A percentile compares a stretch with the other conserved stretches of the same genome.
phyloP scores from a whole-genome alignment of 1,139 yeast genomes.

The Blastobotrys persicus region DNA sequence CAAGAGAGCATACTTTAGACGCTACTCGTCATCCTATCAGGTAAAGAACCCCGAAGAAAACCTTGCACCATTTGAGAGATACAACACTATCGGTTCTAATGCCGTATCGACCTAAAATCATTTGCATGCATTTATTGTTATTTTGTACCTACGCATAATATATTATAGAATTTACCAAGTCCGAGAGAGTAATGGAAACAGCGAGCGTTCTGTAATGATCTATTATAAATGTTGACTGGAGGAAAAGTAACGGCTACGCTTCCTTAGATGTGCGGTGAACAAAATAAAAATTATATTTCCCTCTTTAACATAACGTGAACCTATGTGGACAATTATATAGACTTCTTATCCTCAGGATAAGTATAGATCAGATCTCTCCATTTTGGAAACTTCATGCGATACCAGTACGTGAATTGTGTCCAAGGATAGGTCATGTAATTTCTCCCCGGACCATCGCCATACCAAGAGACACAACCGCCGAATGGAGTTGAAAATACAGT shows the following conservation, averaged over 20 bases:
- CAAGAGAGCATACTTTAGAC: slow-evolving; percentile 53
- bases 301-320: too few species aligned
- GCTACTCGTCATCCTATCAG: not conserved
- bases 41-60: slow-evolving; percentile 11
- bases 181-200: too few species aligned
- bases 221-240: too few species aligned
- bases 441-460: slow-evolving; percentile 13
- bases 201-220: too few species aligned
- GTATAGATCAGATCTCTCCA: slow-evolving; percentile 11
- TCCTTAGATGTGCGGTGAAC: too few species aligned
- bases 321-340: not conserved
- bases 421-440: slow-evolving; percentile 21
- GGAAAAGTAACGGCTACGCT: too few species aligned
- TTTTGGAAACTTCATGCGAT: slow-evolving; percentile 14
- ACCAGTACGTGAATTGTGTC: slow-evolving; percentile 21
- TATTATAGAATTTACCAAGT: too few species aligned
- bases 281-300: too few species aligned
- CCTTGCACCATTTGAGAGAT: slow-evolving; percentile 9
- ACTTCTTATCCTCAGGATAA: slow-evolving; percentile 3
- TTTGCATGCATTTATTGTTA: slow-evolving; percentile 3
- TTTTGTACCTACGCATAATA: too few species aligned
- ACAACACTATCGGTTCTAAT: slow-evolving; percentile 7
- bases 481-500: slow-evolving; percentile 18
- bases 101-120: not conserved
- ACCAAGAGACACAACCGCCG: slow-evolving; percentile 24